Conservation (phyloP, 345 rosid genomes). For the Populus nigra region DNA sequence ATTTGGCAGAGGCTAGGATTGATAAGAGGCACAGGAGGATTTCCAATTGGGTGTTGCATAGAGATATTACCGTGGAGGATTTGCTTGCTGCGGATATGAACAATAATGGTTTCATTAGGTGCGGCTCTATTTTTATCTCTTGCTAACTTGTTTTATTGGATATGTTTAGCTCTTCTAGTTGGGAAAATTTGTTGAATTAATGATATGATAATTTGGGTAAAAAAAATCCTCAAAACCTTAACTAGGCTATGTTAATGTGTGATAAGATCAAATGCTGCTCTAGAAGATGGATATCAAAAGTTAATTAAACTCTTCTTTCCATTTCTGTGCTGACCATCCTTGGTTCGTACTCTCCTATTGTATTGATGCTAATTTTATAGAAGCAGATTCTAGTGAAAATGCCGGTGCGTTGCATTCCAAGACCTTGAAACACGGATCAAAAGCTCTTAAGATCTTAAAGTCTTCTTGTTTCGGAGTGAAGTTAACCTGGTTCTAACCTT, state of each 20-base stretch:
- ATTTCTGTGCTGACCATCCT: background rate
- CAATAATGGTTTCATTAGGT: slow-evolving; percentile 40
- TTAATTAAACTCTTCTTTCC: background rate
- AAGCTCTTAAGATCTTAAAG: background rate
- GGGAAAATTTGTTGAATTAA: background rate
- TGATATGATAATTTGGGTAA: background rate
- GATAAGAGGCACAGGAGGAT: slow-evolving; percentile 45
- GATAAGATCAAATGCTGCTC: background rate
- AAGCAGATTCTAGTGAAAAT: background rate
- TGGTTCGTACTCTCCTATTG: background rate
- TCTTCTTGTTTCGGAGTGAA: background rate
- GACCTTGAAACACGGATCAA: background rate
- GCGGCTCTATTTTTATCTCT: background rate
- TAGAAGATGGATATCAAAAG: background rate
- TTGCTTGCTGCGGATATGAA: slow-evolving; percentile 43
- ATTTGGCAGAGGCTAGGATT: slow-evolving; percentile 45
- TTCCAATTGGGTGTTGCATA: slow-evolving; percentile 43
- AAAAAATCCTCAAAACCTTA: background rate
- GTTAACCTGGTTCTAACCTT: background rate
- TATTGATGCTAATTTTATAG: background rate
- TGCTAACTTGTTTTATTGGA: background rate
- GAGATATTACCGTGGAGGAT: slow-evolving; percentile 41
- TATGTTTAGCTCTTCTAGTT: background rate
- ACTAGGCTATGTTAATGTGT: background rate
- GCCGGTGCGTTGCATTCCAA: background rate